Base-by-base conservation (phyloP, 1,284 basidiomycete genomes). In the Tausonia pullulans region DNA sequence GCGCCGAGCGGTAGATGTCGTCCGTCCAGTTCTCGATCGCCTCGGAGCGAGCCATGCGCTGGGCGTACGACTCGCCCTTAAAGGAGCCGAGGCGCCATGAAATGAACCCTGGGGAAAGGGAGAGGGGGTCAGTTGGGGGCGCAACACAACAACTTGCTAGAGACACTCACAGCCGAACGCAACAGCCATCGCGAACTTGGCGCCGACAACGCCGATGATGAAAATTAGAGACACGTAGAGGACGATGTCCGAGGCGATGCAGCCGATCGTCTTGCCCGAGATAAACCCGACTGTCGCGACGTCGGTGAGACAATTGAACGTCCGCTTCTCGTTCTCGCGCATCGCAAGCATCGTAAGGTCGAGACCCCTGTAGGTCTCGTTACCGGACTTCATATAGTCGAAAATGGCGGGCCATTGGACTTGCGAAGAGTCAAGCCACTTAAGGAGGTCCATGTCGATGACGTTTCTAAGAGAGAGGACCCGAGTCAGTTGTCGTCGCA, bases 1-100 rank as follows among this genome's bases (percentile, higher is more conserved):
- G 96, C 3, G 95, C 96, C 10, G 95, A 87, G 46, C 88, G 84
- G 77, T 97, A 96, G 71, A 98, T 98, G 74, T 98, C 91, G 71
- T 88, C 87, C 44, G 92, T 87, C 95, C 95, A 98, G 72, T 87
- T 85, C 77, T 99, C 96, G 71, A 98, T 96, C 75, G 93, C 90
- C 52, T 83, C 83, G 11, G 88, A 86, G 44, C 95, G 86, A 69
- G 86, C 84, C 86, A 92, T 93, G n/a, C 94, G 84, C 74, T 98
- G 85, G 73, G 91, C 87, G 75, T 95, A 93, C 48, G 91, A 90
- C 79, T 98, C 96, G 62, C 85, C 84, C 70, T 87, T 87, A 81
- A 97, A 98, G 71, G 90, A 88, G 61, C 95, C 95, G 53, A 99
- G 81, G 72, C 85, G 85, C 87, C 89, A 93, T 39, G 89, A 91